Conservation (phyloP, 176 grass and related monocot species). For the Pontederia crassipes region DNA sequence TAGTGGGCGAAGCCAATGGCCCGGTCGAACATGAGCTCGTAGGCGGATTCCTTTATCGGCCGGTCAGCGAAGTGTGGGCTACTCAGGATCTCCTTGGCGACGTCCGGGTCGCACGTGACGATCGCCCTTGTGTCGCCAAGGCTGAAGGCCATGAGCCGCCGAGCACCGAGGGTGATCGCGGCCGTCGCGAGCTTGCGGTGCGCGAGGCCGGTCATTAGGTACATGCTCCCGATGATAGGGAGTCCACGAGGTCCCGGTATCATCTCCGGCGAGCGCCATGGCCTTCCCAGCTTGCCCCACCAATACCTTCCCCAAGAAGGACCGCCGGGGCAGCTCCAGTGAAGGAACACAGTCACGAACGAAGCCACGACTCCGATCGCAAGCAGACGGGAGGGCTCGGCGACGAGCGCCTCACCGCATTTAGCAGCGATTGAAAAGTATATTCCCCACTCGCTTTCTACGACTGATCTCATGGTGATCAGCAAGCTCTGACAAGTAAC, state of each 20-base stretch:
- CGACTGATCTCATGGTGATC: conserved; percentile 27
- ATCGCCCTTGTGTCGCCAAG: conserved; percentile 51
- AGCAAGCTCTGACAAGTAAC: too few species aligned
- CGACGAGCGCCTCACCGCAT: conserved; percentile 24
- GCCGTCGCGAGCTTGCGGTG: conserved; percentile 60
- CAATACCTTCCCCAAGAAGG: conserved; percentile 67
- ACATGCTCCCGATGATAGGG: conserved; percentile 54
- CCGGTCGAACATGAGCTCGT: conserved; percentile 68
- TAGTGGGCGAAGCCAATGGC: conserved; percentile 81
- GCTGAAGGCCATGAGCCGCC: conserved; percentile 55
- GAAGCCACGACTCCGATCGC: conserved; percentile 5
- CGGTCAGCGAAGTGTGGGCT: conserved; percentile 63
- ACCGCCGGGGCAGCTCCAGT: conserved; percentile 55
- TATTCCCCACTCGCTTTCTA: conserved; percentile 42
- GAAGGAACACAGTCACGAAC: conserved; percentile 31
- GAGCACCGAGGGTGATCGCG: not conserved
- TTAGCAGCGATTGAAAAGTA: conserved; percentile 52
- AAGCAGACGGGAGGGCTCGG: conserved; percentile 23
- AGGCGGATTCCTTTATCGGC: conserved; percentile 64
- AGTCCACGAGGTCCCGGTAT: conserved; percentile 52
- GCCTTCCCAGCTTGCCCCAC: conserved; percentile 15
- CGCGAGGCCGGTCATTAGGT: conserved; percentile 54
- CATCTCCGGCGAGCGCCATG: not conserved
- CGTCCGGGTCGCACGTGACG: conserved; percentile 56
- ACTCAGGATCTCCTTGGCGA: conserved; percentile 46